Evolutionary conservation across 139 green algal species (phyloP), one percentile per base, ranked within the genome.

Genomic region (Edaphochlamys debaryana): DNA sequence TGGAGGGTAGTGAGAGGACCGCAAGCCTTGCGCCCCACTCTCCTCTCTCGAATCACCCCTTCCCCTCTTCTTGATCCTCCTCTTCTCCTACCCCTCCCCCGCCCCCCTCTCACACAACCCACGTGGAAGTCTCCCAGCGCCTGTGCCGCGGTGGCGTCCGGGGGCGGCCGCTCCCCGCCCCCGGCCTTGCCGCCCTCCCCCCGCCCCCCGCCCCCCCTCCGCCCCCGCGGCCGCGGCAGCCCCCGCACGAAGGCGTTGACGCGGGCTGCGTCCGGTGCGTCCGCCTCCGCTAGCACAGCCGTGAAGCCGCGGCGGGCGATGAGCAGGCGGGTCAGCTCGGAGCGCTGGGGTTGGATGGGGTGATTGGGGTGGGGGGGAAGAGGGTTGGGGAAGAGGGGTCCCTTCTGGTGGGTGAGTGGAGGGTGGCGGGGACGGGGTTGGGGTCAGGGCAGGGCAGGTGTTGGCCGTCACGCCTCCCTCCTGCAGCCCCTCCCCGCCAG

Each of bases 191-290:
- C 25, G 34, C 38, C 9, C 71, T 63, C 6, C 54, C 54, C 19
- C 54, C 19, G 54, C 15, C 23, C 15, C 15, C 54, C 6, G 54
- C 54, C 9, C 54, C 54, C 15, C 54, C 54, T 29, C 20, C 54
- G 11, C 20, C 54, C 54, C 54, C 20, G 54, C 20, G 20, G 34
- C 4, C 15, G 34, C 34, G 48, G 69, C 29, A 93, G 69, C 27
- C 86, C 84, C 19, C 87, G 85, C 50, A 87, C 92, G 54, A 87
- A 95, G 42, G 85, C 52, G 74, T 95, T 92, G 41, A 77, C 84
- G 0, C 84, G 48, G 48, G 90, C 88, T 11, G 89, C 89, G 52
- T 95, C 92, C 25, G 91, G 92, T 73, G 90, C 94, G 80, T 95
- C 92, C 32, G 88, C 82, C 79, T 89, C 86, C 41, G 70, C 71